Evolutionary conservation across 192 early-diverging fungal genomes (phyloP).

Genomic region (Thamnidium elegans): DNA sequence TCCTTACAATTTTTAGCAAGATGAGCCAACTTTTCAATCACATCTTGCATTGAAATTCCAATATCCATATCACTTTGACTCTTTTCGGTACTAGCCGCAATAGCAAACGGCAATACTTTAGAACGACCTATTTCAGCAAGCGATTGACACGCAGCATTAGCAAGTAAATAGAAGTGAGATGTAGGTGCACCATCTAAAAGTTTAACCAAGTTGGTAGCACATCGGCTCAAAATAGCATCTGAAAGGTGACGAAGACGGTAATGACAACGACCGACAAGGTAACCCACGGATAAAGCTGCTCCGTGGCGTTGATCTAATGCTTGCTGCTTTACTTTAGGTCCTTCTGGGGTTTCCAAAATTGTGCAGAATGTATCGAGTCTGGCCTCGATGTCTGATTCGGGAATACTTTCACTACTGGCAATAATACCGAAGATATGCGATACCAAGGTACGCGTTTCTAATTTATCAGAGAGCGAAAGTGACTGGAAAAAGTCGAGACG

Average conservation of each 20-base stretch:
- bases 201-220: slow-evolving; percentile 41
- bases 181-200: slow-evolving; percentile 42
- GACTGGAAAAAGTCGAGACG: slow-evolving; percentile 39
- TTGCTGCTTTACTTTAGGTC: slow-evolving; percentile 8
- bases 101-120: slow-evolving; percentile 39
- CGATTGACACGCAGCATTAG: slow-evolving; percentile 61
- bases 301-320: slow-evolving; percentile 63
- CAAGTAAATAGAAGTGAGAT: slow-evolving; percentile 46
- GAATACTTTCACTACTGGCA: slow-evolving; percentile 44
- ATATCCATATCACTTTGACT: slow-evolving; percentile 22
- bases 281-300: slow-evolving; percentile 65
- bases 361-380: slow-evolving; percentile 22
- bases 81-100: background rate
- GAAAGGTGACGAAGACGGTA: slow-evolving; percentile 52
- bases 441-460: slow-evolving; percentile 63
- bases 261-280: slow-evolving; percentile 56
- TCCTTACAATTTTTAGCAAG: slow-evolving; percentile 64
- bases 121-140: slow-evolving; percentile 75
- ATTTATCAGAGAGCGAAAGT: slow-evolving; percentile 53
- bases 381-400: slow-evolving; percentile 16
- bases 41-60: slow-evolving; percentile 15
- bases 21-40: slow-evolving; percentile 29
- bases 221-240: slow-evolving; percentile 38
- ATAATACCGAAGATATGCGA: slow-evolving; percentile 74
- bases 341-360: slow-evolving; percentile 21